Conservation (phyloP, 2,329 filamentous ascomycete species). For the Colletotrichum australisinense region DNA sequence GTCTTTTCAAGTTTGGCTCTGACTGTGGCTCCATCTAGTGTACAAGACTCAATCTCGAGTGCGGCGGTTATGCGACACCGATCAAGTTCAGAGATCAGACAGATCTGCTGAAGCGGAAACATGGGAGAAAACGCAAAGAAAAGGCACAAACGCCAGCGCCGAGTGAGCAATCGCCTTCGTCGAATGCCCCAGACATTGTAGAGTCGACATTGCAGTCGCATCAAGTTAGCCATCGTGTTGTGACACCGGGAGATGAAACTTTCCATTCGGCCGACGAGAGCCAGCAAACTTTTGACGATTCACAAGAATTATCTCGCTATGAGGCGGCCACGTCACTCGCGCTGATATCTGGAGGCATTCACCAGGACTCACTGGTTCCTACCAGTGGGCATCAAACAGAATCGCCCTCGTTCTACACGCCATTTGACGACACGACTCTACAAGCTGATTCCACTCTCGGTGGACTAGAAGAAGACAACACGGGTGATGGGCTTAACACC, state of each 20-base stretch:
- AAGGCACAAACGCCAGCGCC: not conserved
- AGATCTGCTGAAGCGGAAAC: constrained; percentile 9
- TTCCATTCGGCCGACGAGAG: constrained; percentile 11
- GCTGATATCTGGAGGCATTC: constrained; percentile 11
- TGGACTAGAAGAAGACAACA: not conserved
- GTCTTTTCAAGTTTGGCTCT: not conserved
- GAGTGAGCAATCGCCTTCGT: not conserved
- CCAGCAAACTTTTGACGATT: not conserved
- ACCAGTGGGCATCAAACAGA: not conserved
- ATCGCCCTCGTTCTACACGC: not conserved
- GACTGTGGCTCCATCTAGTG: not conserved
- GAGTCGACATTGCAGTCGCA: not conserved
- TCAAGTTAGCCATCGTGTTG: not conserved
- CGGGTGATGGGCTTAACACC: not conserved
- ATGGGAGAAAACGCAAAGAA: not conserved
- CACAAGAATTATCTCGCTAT: constrained; percentile 3
- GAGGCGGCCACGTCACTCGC: constrained; percentile 14
- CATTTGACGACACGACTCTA: not conserved
- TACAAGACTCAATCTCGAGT: constrained; percentile 7
- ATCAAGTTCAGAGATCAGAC: constrained; percentile 28
- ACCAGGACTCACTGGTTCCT: not conserved
- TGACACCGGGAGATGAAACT: not conserved
- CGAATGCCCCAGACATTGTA: not conserved
- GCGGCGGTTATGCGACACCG: constrained; percentile 13
- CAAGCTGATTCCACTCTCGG: not conserved